Evolutionary conservation across 2,329 filamentous ascomycete species (phyloP), one percentile per base, ranked within the genome.

Genomic region (Scolecobasidium constrictum): DNA sequence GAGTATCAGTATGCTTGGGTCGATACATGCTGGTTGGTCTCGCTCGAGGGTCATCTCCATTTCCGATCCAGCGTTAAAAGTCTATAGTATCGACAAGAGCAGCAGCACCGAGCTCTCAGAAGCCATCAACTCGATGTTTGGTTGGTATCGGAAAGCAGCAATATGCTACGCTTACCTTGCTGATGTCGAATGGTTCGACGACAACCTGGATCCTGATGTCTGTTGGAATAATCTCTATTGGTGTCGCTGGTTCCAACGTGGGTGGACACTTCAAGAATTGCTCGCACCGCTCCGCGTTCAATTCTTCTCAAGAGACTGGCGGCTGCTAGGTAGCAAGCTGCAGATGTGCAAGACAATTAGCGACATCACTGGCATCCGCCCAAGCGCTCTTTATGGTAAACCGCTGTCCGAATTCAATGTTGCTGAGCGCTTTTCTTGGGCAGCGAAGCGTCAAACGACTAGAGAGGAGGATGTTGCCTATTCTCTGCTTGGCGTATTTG

Each of bases 121-220:
- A n/a, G n/a, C n/a, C n/a, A n/a, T n/a, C n/a, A n/a, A n/a, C n/a
- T n/a, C n/a, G n/a, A n/a, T n/a, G n/a, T 53, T 50, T 37, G 26
- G 26, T 12, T 64, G 60, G 57, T 64, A 64, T 46, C 48, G 49
- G 7, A 47, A 56, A 15, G 54, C 60, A 2, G 46, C 48, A n/a
- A 48, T 54, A 5, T 64, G 61, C 44, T 63, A 62, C 45, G 60
- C 53, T 13, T 63, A 52, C 38, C 49, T 62, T 9, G 44, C 46
- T 3, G 56, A 57, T 43, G 54, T 60, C 3, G 28, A 42, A 11
- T 9, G 9, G 9, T 31, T 11, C 9, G 17, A 36, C 35, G 9
- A 9, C 9, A 11, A 11, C 9, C 9, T 9, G 17, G 35, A 36
- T 31, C 26, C 26, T 31, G 26, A 31, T n/a, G 26, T 11, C 12